A percentile compares a stretch with the other conserved stretches of the same genome.
phyloP scores from a whole-genome alignment of 2,329 filamentous ascomycete species.

The Graphiopsis chlorocephala region DNA sequence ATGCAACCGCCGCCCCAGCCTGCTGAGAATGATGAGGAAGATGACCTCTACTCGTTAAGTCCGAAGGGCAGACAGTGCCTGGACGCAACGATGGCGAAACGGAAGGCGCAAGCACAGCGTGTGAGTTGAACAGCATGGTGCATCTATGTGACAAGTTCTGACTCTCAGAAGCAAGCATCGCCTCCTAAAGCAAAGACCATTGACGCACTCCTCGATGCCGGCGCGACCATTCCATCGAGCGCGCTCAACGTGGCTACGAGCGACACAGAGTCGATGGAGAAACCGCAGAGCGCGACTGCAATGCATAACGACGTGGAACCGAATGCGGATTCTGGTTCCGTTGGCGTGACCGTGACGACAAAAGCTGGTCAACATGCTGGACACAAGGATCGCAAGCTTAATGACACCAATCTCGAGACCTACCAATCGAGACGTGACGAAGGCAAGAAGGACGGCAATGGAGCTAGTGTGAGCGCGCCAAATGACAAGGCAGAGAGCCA shows the following conservation, averaged over 20 bases:
- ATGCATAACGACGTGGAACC: not conserved
- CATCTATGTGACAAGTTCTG: not conserved
- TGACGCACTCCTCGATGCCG: slow-evolving; percentile 6
- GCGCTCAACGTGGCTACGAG: too few relatives aligned
- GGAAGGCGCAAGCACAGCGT: not conserved
- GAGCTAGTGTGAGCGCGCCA: not conserved
- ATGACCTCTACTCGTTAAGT: slow-evolving; percentile 23
- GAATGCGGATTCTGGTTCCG: not conserved
- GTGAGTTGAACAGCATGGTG: not conserved
- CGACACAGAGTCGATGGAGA: not conserved
- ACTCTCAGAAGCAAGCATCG: not conserved
- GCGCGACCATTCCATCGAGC: slow-evolving; percentile 2
- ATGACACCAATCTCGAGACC: not conserved
- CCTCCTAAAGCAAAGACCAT: slow-evolving; percentile 6
- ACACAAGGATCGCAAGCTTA: not conserved
- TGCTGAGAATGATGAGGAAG: slow-evolving; percentile 15
- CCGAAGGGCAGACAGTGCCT: slow-evolving; percentile 17
- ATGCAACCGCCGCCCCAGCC: slow-evolving; percentile 2
- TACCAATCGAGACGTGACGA: not conserved
- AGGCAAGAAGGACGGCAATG: not conserved
- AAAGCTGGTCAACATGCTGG: not conserved
- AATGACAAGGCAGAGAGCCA: not conserved
- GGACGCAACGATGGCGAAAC: not conserved
- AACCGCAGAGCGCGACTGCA: too few relatives aligned
- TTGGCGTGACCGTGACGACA: not conserved